A percentile compares a stretch with the other conserved stretches of the same genome.
Evolutionary conservation across 768 basidiomycete species (phyloP).

Genomic region (Chalciporus piperatus): DNA sequence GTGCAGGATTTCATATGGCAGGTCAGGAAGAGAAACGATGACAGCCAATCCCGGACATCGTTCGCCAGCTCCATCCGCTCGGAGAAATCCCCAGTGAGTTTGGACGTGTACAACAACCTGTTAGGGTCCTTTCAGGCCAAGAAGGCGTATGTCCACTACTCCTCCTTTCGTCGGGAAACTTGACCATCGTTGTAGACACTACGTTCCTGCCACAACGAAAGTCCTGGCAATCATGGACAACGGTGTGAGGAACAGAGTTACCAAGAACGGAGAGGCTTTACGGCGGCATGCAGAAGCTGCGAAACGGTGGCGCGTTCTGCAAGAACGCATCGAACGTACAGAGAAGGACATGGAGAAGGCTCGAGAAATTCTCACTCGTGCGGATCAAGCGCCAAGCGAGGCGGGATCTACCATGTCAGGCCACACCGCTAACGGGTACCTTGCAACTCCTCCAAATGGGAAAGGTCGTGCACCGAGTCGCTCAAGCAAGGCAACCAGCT

Average conservation of each 20-base stretch:
- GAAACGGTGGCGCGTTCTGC: conserved; percentile 77
- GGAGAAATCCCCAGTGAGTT: conserved; percentile 50
- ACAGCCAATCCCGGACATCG: conserved; percentile 39
- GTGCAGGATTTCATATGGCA: conserved; percentile 82
- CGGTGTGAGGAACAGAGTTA: conserved; percentile 88
- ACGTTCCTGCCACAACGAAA: conserved; percentile 90
- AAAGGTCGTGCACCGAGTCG: conserved; percentile 43
- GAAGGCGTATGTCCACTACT: conserved; percentile 63
- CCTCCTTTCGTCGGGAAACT: conserved; percentile 4
- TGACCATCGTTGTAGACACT: conserved; percentile 58
- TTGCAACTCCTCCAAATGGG: conserved; percentile 59
- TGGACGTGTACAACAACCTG: conserved; percentile 64
- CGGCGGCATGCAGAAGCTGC: conserved; percentile 87
- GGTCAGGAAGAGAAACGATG: conserved; percentile 60
- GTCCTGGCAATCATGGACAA: conserved; percentile 93
- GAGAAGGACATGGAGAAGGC: conserved; percentile 79
- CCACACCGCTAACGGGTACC: conserved; percentile 52
- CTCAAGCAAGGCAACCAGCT: conserved; percentile 33
- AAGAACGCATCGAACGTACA: conserved; percentile 75
- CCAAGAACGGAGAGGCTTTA: conserved; percentile 95
- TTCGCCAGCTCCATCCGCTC: conserved; percentile 45
- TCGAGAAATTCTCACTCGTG: conserved; percentile 52
- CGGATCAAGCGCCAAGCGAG: conserved; percentile 59
- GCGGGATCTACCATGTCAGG: conserved; percentile 68
- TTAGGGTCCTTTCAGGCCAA: conserved; percentile 81